Conservation (phyloP, 495 filamentous ascomycete species). For the Lasiosphaeris hirsuta region DNA sequence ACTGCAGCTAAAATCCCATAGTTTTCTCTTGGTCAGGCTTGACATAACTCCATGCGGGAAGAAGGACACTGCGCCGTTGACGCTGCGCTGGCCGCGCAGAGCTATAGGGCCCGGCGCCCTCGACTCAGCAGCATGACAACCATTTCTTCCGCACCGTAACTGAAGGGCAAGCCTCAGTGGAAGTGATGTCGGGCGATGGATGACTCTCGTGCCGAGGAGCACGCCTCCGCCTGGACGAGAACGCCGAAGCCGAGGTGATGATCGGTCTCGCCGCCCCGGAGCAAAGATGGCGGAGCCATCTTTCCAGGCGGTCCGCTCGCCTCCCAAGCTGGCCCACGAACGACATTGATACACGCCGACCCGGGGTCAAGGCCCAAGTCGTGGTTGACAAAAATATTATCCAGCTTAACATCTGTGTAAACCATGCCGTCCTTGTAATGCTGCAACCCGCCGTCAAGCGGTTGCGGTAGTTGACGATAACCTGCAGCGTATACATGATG, state of each 20-base stretch:
- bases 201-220: slow-evolving; percentile 3
- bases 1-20: neutral
- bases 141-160: too few relatives aligned
- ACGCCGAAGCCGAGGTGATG: slow-evolving; percentile 4
- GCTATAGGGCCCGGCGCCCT: neutral
- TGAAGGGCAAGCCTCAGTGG: slow-evolving; percentile 4
- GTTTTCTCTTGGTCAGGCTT: slow-evolving; percentile 1
- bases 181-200: slow-evolving; percentile 1
- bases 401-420: neutral
- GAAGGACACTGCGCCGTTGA: too few relatives aligned
- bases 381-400: slow-evolving; percentile 1
- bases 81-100: too few relatives aligned
- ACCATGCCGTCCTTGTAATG: neutral
- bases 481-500: slow-evolving; percentile 85
- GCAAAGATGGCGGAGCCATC: slow-evolving; percentile 4
- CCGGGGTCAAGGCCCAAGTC: neutral
- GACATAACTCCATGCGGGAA: slow-evolving; percentile 2
- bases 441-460: slow-evolving; percentile 72
- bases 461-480: slow-evolving; percentile 69
- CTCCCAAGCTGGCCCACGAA: too few relatives aligned
- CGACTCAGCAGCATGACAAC: neutral
- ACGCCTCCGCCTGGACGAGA: slow-evolving; percentile 1
- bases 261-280: slow-evolving; percentile 4
- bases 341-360: neutral
- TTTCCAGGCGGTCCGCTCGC: neutral